Evolutionary conservation across 495 filamentous ascomycete species (phyloP).

Genomic region (Penicillium tannophilum): DNA sequence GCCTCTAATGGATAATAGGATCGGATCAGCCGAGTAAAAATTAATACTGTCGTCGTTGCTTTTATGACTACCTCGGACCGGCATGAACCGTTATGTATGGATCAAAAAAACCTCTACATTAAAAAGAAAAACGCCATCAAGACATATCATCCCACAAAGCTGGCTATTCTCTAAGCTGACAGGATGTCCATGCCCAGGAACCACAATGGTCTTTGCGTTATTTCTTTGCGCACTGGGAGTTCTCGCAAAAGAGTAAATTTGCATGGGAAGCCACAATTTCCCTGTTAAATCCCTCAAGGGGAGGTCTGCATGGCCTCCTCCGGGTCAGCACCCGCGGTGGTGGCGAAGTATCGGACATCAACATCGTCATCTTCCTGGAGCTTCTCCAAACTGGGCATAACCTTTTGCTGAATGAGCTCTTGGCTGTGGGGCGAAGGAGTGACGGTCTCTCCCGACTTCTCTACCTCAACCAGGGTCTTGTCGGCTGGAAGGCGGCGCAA

Average conservation of each 20-base stretch:
- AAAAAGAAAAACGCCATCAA: conserved; percentile 39
- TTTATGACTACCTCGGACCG: conserved; percentile 26
- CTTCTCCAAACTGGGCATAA: conserved; percentile 91
- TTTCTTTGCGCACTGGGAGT: conserved; percentile 21
- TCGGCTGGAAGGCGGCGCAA: conserved; percentile 85
- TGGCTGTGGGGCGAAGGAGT: conserved; percentile 71
- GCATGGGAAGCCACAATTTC: conserved; percentile 7
- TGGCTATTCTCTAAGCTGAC: conserved; percentile 45
- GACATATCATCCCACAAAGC: conserved; percentile 41
- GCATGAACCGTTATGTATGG: conserved; percentile 28
- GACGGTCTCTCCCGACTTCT: conserved; percentile 68
- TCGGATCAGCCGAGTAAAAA: not conserved
- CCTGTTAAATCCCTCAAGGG: conserved; percentile 32
- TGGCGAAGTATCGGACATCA: conserved; percentile 95
- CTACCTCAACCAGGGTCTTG: conserved; percentile 80
- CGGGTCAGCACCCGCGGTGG: conserved; percentile 58
- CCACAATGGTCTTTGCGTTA: conserved; percentile 18
- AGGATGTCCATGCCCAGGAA: conserved; percentile 28
- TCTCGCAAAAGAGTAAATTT: conserved; percentile 17
- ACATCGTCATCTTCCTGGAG: conserved; percentile 95
- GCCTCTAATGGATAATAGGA: not conserved
- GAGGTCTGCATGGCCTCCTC: conserved; percentile 55
- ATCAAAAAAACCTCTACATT: conserved; percentile 46
- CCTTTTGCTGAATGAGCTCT: conserved; percentile 82
- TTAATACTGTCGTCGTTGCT: conserved; percentile 23